Conservation (phyloP, 768 basidiomycete species). For the Rhodotorula toruloides region DNA sequence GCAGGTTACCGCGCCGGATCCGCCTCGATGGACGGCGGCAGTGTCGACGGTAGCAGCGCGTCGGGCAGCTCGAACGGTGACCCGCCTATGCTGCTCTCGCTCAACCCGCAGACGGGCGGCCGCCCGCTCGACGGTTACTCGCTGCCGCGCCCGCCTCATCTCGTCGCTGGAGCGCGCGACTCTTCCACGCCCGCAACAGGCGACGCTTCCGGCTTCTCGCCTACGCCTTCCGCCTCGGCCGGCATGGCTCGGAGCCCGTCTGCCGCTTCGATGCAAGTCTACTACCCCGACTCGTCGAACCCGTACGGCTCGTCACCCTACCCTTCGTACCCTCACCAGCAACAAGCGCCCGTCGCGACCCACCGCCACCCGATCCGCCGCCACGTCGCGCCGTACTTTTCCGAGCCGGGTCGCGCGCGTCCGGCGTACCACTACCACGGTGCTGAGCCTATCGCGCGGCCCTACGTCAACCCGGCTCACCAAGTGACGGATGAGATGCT, state of each 20-base stretch:
- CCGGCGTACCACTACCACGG: not conserved
- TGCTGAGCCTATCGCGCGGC: not conserved
- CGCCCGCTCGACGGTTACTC: slow-evolving; percentile 6
- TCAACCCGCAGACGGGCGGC: not conserved
- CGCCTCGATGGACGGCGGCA: too few relatives aligned
- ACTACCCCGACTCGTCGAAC: slow-evolving; percentile 8
- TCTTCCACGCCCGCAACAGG: not conserved
- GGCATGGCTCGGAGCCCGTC: not conserved
- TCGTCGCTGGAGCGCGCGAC: not conserved
- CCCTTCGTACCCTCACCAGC: slow-evolving; percentile 10
- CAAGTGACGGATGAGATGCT: not conserved
- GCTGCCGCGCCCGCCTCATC: slow-evolving; percentile 25
- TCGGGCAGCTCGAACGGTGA: too few relatives aligned
- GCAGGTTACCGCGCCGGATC: too few relatives aligned
- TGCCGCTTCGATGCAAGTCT: not conserved
- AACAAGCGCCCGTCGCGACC: slow-evolving; percentile 1
- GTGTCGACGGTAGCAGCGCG: not conserved
- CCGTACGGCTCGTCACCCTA: slow-evolving; percentile 21
- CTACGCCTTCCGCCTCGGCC: not conserved
- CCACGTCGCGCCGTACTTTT: slow-evolving; percentile 10
- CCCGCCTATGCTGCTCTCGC: not conserved
- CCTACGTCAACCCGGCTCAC: slow-evolving; percentile 22
- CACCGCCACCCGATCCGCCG: slow-evolving; percentile 22
- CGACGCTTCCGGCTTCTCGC: not conserved
- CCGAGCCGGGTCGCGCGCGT: slow-evolving; percentile 5